These are phyloP conservation scores for Spinellus fusiger DNA, from an alignment of 192 early-diverging fungal species.

Conservation along the genomic window DNA sequence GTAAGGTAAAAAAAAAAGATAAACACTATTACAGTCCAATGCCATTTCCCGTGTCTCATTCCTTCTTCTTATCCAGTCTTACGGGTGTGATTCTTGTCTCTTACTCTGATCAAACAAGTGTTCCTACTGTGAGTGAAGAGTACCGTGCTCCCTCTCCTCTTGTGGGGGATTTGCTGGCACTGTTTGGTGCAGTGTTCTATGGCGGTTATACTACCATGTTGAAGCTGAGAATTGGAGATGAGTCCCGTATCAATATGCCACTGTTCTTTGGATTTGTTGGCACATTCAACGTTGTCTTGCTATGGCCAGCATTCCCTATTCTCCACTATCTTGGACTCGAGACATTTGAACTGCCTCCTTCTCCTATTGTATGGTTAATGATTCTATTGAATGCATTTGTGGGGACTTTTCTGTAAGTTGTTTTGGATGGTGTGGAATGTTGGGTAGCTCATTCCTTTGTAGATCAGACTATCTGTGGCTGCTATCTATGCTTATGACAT, in stretches of 20 bases:
- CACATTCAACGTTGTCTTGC: slow-evolving; percentile 58
- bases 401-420: slow-evolving; percentile 66
- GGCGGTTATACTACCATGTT: slow-evolving; percentile 73
- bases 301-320: slow-evolving; percentile 64
- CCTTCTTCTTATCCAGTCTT: slow-evolving; percentile 34
- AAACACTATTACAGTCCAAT: background rate
- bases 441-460: background rate
- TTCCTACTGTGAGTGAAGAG: slow-evolving; percentile 4
- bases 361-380: slow-evolving; percentile 52
- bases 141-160: slow-evolving; percentile 18
- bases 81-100: slow-evolving; percentile 64
- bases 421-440: background rate
- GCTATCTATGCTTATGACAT: slow-evolving; percentile 74
- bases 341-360: slow-evolving; percentile 53
- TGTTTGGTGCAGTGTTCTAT: slow-evolving; percentile 71
- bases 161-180: slow-evolving; percentile 63
- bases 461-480: slow-evolving; percentile 78
- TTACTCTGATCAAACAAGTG: slow-evolving; percentile 36
- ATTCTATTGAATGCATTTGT: slow-evolving; percentile 67
- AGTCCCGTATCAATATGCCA: slow-evolving; percentile 62
- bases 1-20: slow-evolving; percentile 35
- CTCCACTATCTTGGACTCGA: slow-evolving; percentile 60
- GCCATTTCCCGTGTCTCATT: background rate
- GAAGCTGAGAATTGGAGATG: slow-evolving; percentile 62
- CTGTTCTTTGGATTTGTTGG: slow-evolving; percentile 80